Base-by-base conservation (phyloP, 495 filamentous ascomycete species). In the Trichoderma erinaceum region DNA sequence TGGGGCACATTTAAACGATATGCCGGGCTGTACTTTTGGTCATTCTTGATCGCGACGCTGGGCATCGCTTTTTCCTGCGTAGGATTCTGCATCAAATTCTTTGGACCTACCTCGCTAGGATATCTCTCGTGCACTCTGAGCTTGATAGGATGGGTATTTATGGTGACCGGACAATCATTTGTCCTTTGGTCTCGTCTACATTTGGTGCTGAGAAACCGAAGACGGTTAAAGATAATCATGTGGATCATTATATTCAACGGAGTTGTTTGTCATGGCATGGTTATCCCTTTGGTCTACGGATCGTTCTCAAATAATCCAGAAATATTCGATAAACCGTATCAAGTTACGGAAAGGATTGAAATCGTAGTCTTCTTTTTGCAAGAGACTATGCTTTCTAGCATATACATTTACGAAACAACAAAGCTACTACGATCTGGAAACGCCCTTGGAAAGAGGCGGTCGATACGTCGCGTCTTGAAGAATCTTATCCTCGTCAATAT, bases 131-230 rank as follows among this genome's bases (percentile, higher is more conserved):
- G 82, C n/a, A 78, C 79, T 6, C 72, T 85, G 16, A 70, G 83
- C 63, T 43, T 44, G 32, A 63, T 41, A 13, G 66, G 66, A 29
- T 90, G 87, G 88, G 84, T 82, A 65, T 72, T 71, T 18, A 88
- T 88, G 85, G 85, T 90, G 6, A 87, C 86, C 0, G 87, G 87
- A 16, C 86, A 88, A 71, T 85, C 85, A 6, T 71, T 90, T 44
- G 87, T 90, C 6, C 79, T 90, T 27, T 90, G 85, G 75, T 89
- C 87, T 3, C 83, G 88, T n/a, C 80, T 90, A 16, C 85, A 89
- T 69, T 76, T 89, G 6, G 66, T 68, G 32, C 74, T 85, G 41
- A 41, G 32, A 25, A 50, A 58, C 29, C 2, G 5, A 13, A 78
- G 76, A 41, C 18, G 21, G 1, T n/a, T 67, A 1, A 27, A 35